These are phyloP conservation scores for Agaricales sp. DNA, from an alignment of 1,284 basidiomycete genomes.

Conservation along the genomic window DNA sequence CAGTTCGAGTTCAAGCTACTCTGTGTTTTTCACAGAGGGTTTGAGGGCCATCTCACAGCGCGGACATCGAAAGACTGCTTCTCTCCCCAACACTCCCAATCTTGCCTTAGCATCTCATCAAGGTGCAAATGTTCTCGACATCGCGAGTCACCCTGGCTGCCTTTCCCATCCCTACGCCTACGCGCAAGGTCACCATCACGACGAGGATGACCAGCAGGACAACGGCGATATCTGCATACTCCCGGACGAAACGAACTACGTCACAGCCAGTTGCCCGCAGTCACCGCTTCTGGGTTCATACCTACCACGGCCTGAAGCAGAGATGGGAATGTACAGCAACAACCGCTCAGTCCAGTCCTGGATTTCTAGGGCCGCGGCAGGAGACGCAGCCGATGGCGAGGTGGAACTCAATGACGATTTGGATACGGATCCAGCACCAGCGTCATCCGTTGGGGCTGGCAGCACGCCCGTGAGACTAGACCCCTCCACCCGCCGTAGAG, in stretches of 20 bases:
- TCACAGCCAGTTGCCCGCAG: background rate
- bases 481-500: too few relatives aligned
- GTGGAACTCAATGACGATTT: too few relatives aligned
- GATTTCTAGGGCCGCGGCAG: background rate
- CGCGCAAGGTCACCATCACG: background rate
- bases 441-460: background rate
- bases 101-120: conserved; percentile 7
- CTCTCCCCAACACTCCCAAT: background rate
- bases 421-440: background rate
- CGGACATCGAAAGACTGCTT: conserved; percentile 6
- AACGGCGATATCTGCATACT: background rate
- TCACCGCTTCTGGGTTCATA: background rate
- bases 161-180: background rate
- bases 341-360: background rate
- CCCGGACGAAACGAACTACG: background rate
- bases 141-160: background rate
- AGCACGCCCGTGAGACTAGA: too few relatives aligned
- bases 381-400: too few relatives aligned
- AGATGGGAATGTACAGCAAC: background rate
- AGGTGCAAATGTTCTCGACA: background rate
- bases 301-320: too few relatives aligned
- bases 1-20: conserved; percentile 8
- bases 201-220: background rate
- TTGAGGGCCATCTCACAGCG: conserved; percentile 13
- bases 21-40: conserved; percentile 11